Conservation (phyloP, 768 basidiomycete genomes). For the Russula emetica region DNA sequence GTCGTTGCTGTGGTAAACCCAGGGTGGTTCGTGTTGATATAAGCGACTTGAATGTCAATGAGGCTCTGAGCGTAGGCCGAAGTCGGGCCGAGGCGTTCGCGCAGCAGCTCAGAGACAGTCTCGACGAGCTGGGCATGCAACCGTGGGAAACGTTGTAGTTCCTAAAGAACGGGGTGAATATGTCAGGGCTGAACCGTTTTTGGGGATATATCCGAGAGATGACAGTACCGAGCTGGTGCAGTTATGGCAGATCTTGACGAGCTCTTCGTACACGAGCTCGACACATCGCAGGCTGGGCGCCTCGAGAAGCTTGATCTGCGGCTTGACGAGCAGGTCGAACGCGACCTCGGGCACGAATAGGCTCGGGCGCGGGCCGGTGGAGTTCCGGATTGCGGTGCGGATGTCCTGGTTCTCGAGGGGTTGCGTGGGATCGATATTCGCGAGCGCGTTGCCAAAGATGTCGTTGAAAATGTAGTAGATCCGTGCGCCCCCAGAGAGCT, state of each 20-base stretch:
- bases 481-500: conserved; percentile 94
- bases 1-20: conserved; percentile 77
- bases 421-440: conserved; percentile 82
- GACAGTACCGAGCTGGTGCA: conserved; percentile 80
- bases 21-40: conserved; percentile 99
- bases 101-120: conserved; percentile 91
- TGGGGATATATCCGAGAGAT: background rate
- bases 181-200: background rate
- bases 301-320: conserved; percentile 95
- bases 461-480: conserved; percentile 99
- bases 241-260: conserved; percentile 99
- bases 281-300: conserved; percentile 93
- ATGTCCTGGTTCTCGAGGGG: conserved; percentile 94
- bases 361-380: conserved; percentile 93
- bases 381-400: conserved; percentile 96
- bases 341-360: conserved; percentile 96
- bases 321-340: conserved; percentile 95
- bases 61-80: conserved; percentile 95
- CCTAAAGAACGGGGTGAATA: conserved; percentile 43
- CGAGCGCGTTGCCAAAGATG: conserved; percentile 89
- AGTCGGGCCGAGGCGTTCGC: conserved; percentile 93
- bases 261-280: conserved; percentile 96
- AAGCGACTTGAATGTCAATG: conserved; percentile 96
- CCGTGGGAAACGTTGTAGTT: conserved; percentile 91
- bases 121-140: conserved; percentile 93